Base-by-base conservation (phyloP, 345 rosid species). In the Ricinus communis region DNA sequence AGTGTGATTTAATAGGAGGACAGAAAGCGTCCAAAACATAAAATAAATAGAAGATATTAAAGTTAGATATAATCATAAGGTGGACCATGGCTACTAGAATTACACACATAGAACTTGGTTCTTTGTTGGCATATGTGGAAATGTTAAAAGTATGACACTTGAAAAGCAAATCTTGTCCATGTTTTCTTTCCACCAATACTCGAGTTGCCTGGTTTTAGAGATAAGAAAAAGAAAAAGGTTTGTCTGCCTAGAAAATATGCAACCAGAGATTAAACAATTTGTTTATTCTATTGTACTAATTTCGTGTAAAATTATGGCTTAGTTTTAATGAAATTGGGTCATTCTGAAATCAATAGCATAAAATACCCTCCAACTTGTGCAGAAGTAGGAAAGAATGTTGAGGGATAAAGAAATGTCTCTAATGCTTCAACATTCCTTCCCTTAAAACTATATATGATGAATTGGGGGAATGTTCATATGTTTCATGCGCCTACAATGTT, bases 121-220 rank as follows among this genome's bases (percentile, higher is more conserved):
- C 9, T 70, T 70, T 46, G 57, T 46, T 30, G 21, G 66, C 14
- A 30, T 46, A n/a, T 47, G 38, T 46, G 41, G 56, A 65, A 47
- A 28, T 65, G 27, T 65, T 0, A 25, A 65, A 47, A 65, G 56
- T 46, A 18, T n/a, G 0, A 16, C 56, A 36, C 64, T 60, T 65
- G 10, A 38, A 31, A 62, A 62, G 30, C n/a, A 62, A 40, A 40
- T 22, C 24, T 1, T 40, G n/a, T 62, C 19, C 22, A 21, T 2
- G 6, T 33, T 33, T 33, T 33, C 6, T 33, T 33, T n/a, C n/a
- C n/a, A n/a, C n/a, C n/a, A n/a, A n/a, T 16, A 30, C 63, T 13
- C 6, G 33, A 1, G 33, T 25, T 25, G 11, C 13, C 27, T 24
- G 22, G 30, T 12, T 56, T 27, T 12, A 10, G 4, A 56, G 30